phyloP scores from a whole-genome alignment of 2,329 filamentous ascomycete species.

The Phialophora macrospora region DNA sequence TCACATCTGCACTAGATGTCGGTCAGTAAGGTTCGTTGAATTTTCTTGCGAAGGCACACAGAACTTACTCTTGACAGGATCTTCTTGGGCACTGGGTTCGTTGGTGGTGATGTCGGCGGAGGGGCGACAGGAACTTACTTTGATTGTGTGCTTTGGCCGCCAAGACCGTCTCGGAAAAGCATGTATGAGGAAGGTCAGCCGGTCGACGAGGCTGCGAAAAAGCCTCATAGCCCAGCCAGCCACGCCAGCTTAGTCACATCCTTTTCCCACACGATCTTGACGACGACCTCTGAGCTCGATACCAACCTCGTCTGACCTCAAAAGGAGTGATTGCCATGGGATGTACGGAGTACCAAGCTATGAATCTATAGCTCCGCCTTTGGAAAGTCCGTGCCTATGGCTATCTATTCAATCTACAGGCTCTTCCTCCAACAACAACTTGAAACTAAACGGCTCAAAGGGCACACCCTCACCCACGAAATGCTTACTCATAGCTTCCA shows the following conservation, averaged over 20 bases:
- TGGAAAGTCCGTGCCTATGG: background rate
- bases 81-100: conserved; percentile 32
- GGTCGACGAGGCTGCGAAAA: background rate
- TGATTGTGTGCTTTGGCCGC: conserved; percentile 14
- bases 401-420: conserved; percentile 49
- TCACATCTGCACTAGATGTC: conserved; percentile 84
- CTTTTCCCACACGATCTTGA: no score
- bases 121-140: conserved; percentile 12
- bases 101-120: conserved; percentile 17
- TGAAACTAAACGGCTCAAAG: conserved; percentile 89
- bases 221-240: background rate
- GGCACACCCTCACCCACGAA: conserved; percentile 87
- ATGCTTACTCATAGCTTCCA: conserved; percentile 97
- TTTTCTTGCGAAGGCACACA: no score
- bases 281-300: no score
- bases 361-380: background rate
- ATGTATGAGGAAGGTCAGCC: background rate
- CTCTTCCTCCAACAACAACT: conserved; percentile 81
- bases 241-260: background rate
- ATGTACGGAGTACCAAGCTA: background rate
- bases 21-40: conserved; percentile 21
- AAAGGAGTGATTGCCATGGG: background rate
- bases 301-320: background rate
- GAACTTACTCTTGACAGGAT: conserved; percentile 38
- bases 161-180: conserved; percentile 12